Percentiles rank a stretch among this genome's conserved stretches.
Conservation (phyloP, 2,329 filamentous ascomycete species). For the Lomentospora prolificans region DNA sequence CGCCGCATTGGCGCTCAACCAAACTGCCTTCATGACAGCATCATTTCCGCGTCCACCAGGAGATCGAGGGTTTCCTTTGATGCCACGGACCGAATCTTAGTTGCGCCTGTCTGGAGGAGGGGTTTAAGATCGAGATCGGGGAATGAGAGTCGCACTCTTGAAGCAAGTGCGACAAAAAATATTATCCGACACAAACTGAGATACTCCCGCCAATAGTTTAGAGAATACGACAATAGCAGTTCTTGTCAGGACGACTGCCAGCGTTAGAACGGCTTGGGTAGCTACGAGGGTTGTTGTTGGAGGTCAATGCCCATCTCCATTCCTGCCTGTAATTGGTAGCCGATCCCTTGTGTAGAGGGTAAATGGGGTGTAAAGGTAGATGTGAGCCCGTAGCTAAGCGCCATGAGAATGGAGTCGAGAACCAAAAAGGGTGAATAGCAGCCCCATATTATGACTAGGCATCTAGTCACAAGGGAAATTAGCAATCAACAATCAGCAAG, state of each 20-base stretch:
- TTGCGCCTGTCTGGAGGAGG: background rate
- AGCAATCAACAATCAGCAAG: slow-evolving; percentile 23
- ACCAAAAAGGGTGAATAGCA: slow-evolving; percentile 31
- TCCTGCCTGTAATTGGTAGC: slow-evolving; percentile 18
- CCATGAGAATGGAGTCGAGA: slow-evolving; percentile 17
- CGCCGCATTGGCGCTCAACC: slow-evolving; percentile 18
- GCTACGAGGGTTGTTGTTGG: slow-evolving; percentile 35
- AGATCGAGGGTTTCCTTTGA: background rate
- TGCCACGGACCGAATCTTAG: background rate
- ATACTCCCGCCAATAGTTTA: slow-evolving; percentile 34
- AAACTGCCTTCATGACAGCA: background rate
- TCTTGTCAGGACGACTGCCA: slow-evolving; percentile 34
- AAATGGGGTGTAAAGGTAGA: slow-evolving; percentile 24
- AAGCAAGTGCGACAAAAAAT: slow-evolving; percentile 25
- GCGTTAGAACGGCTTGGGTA: slow-evolving; percentile 32
- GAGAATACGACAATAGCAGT: slow-evolving; percentile 34
- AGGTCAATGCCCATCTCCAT: slow-evolving; percentile 29
- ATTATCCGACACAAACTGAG: slow-evolving; percentile 42
- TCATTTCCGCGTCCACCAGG: background rate
- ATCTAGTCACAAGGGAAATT: slow-evolving; percentile 21
- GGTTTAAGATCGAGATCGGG: background rate
- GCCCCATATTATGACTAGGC: slow-evolving; percentile 23
- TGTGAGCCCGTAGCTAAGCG: slow-evolving; percentile 25
- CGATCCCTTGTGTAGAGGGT: slow-evolving; percentile 8
- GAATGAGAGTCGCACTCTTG: background rate